Evolutionary conservation across 2,329 filamentous ascomycete species (phyloP), one percentile per base, ranked within the genome.

Genomic region (Botrytis squamosa): DNA sequence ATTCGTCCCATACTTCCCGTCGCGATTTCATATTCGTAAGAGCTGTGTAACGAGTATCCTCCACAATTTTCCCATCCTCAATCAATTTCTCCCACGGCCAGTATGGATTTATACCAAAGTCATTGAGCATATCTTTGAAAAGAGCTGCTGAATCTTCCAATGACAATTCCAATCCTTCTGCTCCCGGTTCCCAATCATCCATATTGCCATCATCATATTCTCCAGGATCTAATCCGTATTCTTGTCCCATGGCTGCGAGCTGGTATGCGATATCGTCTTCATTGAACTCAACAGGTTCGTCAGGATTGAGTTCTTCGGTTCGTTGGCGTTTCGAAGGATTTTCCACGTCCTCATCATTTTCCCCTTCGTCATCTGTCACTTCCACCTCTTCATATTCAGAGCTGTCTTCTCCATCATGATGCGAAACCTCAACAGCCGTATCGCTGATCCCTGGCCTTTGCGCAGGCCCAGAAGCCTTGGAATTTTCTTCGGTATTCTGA

Each of bases 231-330:
- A 95, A 85, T 1, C 90, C 93, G 77, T 95, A 94, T n/a, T 93
- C 91, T 77, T 92, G 88, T 71, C 92, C 94, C 93, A 98, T 97
- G 40, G 93, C 91, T 71, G 93, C 93, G 20, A 99, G 86, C 80
- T 99, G 96, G 80, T 91, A 95, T 52, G 93, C 95, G 78, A 99
- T 97, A 80, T 99, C 96, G 71, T 95, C 95, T 82, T 98, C 96
- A 73, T 92, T 93, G 79, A 97, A 97, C 79, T 98, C 95, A 12
- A 96, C 84, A 0, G 88, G 86, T 20, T 84, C 78, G 14, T 83
- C 83, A 16, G 77, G 74, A 22, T 76, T 78, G 8, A 84, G 82
- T 68, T 84, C 84, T 16, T 85, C 84, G 22, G 83, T 85, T 74
- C 83, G 84, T 75, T 85, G 87, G 60, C 85, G 84, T 75, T 88